Evolutionary conservation across 148 eudicot genomes (phyloP).

Genomic region (Camellia granthamiana): DNA sequence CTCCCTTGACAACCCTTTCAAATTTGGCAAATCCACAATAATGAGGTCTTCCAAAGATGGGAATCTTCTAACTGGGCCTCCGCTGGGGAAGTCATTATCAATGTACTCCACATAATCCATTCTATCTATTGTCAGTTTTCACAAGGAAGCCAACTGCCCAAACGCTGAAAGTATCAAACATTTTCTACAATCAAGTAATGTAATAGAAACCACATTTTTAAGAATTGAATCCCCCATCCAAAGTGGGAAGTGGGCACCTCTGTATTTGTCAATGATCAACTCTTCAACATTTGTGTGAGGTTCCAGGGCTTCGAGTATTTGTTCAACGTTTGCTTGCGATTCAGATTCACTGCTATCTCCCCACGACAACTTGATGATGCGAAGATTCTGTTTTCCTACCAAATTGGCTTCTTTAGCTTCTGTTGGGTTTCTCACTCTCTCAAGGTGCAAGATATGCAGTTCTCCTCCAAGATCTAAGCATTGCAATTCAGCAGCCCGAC

Average conservation of each 20-base stretch:
- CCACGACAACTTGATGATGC: not conserved
- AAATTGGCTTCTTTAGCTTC: conserved; percentile 2
- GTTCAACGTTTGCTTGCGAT: not conserved
- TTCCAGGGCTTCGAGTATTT: conserved; percentile 2
- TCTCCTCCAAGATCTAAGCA: not conserved
- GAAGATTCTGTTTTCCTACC: not conserved
- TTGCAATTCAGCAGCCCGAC: not conserved
- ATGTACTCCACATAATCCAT: not conserved
- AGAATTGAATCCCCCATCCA: not conserved
- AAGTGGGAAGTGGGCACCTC: not conserved
- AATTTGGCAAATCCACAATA: not conserved
- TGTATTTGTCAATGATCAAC: too few relatives aligned
- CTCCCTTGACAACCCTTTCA: not conserved
- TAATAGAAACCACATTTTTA: not conserved
- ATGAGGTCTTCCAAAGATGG: not conserved
- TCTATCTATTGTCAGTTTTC: not conserved
- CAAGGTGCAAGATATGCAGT: not conserved
- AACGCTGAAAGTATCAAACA: not conserved
- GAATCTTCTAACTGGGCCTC: not conserved
- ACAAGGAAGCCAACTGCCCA: not conserved
- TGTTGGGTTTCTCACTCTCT: not conserved
- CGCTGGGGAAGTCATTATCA: not conserved
- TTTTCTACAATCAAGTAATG: not conserved
- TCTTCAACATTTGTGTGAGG: not conserved
- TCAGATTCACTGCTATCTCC: not conserved